Evolutionary conservation across 768 basidiomycete species (phyloP), one percentile per base, ranked within the genome.

Genomic region (Coprinellus aureogranulatus): DNA sequence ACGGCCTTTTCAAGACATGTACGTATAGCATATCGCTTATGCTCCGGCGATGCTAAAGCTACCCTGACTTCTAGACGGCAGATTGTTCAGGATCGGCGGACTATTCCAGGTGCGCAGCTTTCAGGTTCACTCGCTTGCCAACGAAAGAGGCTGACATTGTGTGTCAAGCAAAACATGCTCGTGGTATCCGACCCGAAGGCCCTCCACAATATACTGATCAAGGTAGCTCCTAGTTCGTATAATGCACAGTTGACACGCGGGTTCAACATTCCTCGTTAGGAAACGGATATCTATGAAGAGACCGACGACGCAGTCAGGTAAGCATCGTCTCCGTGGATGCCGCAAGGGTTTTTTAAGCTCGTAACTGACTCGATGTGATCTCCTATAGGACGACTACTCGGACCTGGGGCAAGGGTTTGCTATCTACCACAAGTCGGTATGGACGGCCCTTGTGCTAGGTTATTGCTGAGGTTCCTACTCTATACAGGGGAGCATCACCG

Each of bases 151-250:
- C 41, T 8, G 41, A 44, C 16, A 8, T 44, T n/a, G 20, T 6
- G 6, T 44, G 20, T 44, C 14, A 18, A 44, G 41, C 6, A 22
- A 16, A 44, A 16, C 20, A 16, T 44, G 34, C 34, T 34, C 34
- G 14, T 34, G 6, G 14, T 34, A n/a, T n/a, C n/a, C n/a, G n/a
- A n/a, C n/a, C n/a, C n/a, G n/a, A n/a, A n/a, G n/a, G 37, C 37
- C 18, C 37, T 81, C 53, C 70, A 78, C 57, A 75, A 76, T 58
- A 75, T 81, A 37, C 34, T 77, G 11, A 67, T 80, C 52, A 81
- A 79, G 64, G 80, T 77, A 46, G 12, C 44, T 28, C 14, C 6
- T 23, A 2, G 18, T 20, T 34, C n/a, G 6, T 31, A 2, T 14
- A 30, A 5, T 20, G 2, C 3, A 41, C n/a, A 23, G 14, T 52